phyloP scores from a whole-genome alignment of 495 filamentous ascomycete genomes.

The Jackrogersella multiformis region DNA sequence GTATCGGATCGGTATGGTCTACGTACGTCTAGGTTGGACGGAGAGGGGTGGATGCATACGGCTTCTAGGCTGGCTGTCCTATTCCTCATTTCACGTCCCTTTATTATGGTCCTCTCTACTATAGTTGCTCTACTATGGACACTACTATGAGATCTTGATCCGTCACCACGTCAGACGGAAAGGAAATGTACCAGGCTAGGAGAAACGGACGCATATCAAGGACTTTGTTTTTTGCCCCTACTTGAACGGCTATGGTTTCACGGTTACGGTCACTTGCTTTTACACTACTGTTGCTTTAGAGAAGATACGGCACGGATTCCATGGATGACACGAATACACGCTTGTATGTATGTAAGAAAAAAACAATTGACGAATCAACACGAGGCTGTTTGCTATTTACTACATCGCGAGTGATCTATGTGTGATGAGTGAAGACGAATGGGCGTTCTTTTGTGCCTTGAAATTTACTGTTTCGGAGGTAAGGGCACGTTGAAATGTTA shows the following conservation, averaged over 20 bases:
- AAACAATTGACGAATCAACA: not conserved
- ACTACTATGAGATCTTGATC: no score
- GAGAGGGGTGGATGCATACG: not conserved
- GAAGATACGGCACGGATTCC: constrained; percentile 3
- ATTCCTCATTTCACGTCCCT: not conserved
- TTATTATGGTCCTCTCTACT: not conserved
- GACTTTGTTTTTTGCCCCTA: not conserved
- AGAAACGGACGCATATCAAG: not conserved
- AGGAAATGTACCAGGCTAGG: not conserved
- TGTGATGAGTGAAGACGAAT: not conserved
- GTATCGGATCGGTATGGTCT: not conserved
- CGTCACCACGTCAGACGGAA: no score
- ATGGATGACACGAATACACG: constrained; percentile 9
- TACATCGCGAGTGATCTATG: not conserved
- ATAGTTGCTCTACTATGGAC: not conserved
- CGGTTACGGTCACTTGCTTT: not conserved
- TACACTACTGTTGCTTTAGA: not conserved
- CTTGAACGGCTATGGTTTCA: not conserved
- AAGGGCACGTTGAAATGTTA: not conserved
- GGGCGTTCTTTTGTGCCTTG: not conserved
- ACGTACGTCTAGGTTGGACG: not conserved
- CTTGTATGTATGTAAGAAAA: constrained; percentile 6
- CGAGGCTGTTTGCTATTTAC: not conserved
- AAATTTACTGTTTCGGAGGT: not conserved
- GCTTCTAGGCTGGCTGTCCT: not conserved